phyloP scores from a whole-genome alignment of 108 stramenopile genomes.

The Cylindrotheca fusiformis region DNA sequence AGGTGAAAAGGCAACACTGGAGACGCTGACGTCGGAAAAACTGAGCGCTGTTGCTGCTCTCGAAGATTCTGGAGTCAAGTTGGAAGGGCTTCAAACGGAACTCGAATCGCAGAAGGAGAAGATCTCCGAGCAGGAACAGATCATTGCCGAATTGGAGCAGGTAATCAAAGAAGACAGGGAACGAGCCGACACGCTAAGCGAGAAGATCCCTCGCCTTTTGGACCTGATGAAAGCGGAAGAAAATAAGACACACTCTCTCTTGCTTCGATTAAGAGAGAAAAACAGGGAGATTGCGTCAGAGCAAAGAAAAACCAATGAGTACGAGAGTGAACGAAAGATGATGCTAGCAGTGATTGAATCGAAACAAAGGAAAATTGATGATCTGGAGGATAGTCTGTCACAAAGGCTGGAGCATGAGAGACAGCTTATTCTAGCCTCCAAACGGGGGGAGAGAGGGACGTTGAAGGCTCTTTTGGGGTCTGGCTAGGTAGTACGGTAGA shows the following conservation, averaged over 20 bases:
- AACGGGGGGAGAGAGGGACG: no score
- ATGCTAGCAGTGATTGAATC: no score
- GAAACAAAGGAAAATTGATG: no score
- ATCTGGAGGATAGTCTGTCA: no score
- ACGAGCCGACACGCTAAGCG: background rate
- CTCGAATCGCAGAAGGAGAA: background rate
- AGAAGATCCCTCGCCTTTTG: background rate
- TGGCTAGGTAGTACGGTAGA: no score
- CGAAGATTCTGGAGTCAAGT: background rate
- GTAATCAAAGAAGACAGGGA: background rate
- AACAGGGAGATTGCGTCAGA: background rate
- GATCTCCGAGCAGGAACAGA: background rate
- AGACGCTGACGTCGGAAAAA: background rate
- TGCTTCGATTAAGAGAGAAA: background rate
- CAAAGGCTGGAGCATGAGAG: no score
- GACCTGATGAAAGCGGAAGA: background rate
- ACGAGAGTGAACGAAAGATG: no score
- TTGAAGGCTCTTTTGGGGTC: no score
- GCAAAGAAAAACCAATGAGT: no score
- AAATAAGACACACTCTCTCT: background rate
- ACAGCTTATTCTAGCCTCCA: no score
- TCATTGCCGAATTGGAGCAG: background rate
- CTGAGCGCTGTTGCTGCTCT: background rate
- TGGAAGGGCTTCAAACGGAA: background rate
- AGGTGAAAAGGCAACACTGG: no score